Base-by-base conservation (phyloP, 805 yeast genomes). In the Candida nitratophila region DNA sequence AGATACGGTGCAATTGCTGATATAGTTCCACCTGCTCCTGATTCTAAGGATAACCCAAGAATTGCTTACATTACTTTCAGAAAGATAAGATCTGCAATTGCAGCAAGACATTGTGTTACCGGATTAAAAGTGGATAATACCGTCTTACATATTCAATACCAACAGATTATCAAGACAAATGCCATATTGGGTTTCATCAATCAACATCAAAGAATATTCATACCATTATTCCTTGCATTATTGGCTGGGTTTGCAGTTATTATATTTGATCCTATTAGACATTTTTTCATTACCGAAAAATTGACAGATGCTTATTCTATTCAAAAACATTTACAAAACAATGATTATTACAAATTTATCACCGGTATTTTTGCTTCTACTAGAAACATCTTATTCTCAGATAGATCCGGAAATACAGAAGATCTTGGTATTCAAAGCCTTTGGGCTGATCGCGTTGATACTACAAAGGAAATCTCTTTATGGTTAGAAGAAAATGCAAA, bases 211-310 rank as follows among this genome's bases (percentile, higher is more conserved):
- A 76, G 90, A 53, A 82, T 93, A 44, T 77, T 91, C 1, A 70
- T 91, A 22, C 99, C 99, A 0, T 62, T 86, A 7, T 53, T 88
- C 6, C 62, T 93, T 36, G 96, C 96, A 0, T 44, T 89, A 1
- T 49, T 88, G 12, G 90, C 97, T 3, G 83, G 87, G 3, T 48
- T 83, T 2, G 95, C 97, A 0, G 96, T 89, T 37, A 57, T 86
- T 29, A 74, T 93, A 37, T 93, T 93, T 63, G 99, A 93, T 53
- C 99, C 99, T 1, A 86, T 93, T 37, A 76, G 99, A 59, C 83
- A 84, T 50, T 83, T 81, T 63, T 81, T 80, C 56, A 78, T 93
- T 44, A 79, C 78, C 53, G 80, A 77, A 56, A 87, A 86, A 56
- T 79, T 93, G 44, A 76, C 83, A 4, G 77, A 73, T 47, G 74